phyloP scores from a whole-genome alignment of 805 yeast genomes.

The Candida incommunis region DNA sequence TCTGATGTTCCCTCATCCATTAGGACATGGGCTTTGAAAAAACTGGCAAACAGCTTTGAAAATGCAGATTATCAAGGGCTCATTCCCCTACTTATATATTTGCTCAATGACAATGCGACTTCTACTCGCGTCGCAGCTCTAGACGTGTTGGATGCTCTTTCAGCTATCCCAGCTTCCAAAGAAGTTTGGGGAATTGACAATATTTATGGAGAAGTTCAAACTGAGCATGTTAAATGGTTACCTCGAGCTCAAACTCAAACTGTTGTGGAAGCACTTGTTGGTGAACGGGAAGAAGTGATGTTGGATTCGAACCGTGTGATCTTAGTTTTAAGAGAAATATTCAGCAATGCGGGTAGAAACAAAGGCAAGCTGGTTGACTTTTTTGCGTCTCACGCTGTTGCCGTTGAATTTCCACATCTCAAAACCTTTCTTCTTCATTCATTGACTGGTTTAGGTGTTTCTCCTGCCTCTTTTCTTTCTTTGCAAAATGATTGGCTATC shows the following conservation, averaged over 20 bases:
- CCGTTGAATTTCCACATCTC: constrained; percentile 37
- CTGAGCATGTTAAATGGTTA: constrained; percentile 34
- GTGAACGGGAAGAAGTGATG: constrained; percentile 28
- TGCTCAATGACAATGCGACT: constrained; percentile 20
- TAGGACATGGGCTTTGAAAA: constrained; percentile 8
- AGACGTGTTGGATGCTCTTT: constrained; percentile 2
- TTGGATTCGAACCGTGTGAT: constrained; percentile 38
- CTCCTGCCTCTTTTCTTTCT: constrained; percentile 27
- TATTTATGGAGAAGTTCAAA: constrained; percentile 41
- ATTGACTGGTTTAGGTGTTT: constrained; percentile 26
- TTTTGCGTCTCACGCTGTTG: constrained; percentile 13
- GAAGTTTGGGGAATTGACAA: constrained; percentile 20
- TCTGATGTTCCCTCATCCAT: not conserved
- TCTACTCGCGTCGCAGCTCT: constrained; percentile 20
- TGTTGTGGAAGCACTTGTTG: constrained; percentile 27
- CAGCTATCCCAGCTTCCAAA: not conserved
- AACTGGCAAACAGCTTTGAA: constrained; percentile 2
- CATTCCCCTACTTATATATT: constrained; percentile 19
- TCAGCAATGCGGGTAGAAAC: constrained; percentile 19
- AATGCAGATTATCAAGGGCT: constrained; percentile 22
- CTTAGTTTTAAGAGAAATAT: constrained; percentile 19
- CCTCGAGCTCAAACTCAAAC: constrained; percentile 49
- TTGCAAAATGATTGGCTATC: constrained; percentile 32
- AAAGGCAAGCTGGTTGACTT: constrained; percentile 14
- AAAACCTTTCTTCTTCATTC: constrained; percentile 37